Evolutionary conservation across 352 stramenopile species (phyloP), one percentile per base, ranked within the genome.

Genomic region (Globisporangium echinulatum): DNA sequence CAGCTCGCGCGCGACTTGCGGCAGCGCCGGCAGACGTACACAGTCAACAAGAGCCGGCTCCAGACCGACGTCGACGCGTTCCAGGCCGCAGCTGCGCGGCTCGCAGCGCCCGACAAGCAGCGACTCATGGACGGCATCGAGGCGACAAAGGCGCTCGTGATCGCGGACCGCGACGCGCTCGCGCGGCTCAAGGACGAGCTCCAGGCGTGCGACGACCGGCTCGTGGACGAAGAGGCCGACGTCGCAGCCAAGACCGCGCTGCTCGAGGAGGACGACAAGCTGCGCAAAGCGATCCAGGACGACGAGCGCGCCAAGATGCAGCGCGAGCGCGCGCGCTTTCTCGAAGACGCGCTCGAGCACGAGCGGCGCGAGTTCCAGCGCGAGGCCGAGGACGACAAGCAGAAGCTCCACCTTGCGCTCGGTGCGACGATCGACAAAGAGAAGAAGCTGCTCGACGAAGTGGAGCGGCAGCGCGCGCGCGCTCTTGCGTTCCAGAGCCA

Each of bases 301-400:
- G 83, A 90, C 49, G 83, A 92, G 59, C 77, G 83, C n/a, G 70
- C 89, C 52, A 91, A 92, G 54, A 90, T 90, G 79, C 75, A 88
- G 66, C 69, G 72, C 14, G 85, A 92, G 46, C 77, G 79, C n/a
- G 72, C 75, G 8, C 66, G 55, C 38, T 90, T 84, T 57, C 60
- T 94, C 19, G 68, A 88, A 53, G 61, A 67, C 15, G 78, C 77
- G 0, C 56, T 90, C n/a, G 81, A 88, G 10, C 77, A 87, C 8
- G 83, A 92, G 61, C 71, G 82, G 5, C 55, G 69, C 11, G 59
- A 65, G 39, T 73, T 92, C n/a, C 76, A 93, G 40, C 54, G 63
- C 7, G 63, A 87, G 44, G 79, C 77, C 1, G 77, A 88, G 33
- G 66, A 82, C 25, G 79, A 90, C 44, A 88, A 87, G 62, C 62